Evolutionary conservation across 2,329 filamentous ascomycete genomes (phyloP).

Genomic region (Colletotrichum camelliae): DNA sequence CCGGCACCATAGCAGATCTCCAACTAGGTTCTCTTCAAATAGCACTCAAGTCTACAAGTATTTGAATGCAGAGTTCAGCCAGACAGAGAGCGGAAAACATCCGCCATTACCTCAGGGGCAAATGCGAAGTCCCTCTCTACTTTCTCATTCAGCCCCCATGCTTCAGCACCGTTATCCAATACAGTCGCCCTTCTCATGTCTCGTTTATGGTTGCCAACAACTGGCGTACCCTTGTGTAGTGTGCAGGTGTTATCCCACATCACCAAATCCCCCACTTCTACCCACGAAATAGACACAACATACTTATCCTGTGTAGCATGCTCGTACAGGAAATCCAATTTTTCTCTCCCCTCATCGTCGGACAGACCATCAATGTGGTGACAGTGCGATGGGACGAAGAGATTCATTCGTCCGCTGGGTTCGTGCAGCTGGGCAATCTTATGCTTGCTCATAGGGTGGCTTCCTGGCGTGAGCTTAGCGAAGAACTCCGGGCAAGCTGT

Average conservation of each 20-base stretch:
- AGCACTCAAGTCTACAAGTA: neutral
- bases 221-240: constrained; percentile 57
- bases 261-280: constrained; percentile 53
- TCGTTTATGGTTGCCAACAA: constrained; percentile 51
- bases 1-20: neutral
- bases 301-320: constrained; percentile 55
- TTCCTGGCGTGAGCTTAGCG: constrained; percentile 44
- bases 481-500: constrained; percentile 55
- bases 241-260: constrained; percentile 66
- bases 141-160: constrained; percentile 41
- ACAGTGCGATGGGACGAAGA: constrained; percentile 59
- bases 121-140: constrained; percentile 10
- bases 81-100: neutral
- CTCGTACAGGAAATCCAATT: constrained; percentile 46
- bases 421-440: constrained; percentile 57
- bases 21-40: neutral
- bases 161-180: constrained; percentile 46
- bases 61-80: neutral
- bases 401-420: constrained; percentile 52
- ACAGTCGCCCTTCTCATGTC: constrained; percentile 64
- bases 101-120: neutral
- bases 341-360: constrained; percentile 36
- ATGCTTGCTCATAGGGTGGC: constrained; percentile 47
- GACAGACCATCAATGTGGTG: constrained; percentile 55
- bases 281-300: constrained; percentile 51